These are phyloP conservation scores for Pontederia paniculata DNA, from an alignment of 176 grass and related monocot species.

Conservation along the genomic window DNA sequence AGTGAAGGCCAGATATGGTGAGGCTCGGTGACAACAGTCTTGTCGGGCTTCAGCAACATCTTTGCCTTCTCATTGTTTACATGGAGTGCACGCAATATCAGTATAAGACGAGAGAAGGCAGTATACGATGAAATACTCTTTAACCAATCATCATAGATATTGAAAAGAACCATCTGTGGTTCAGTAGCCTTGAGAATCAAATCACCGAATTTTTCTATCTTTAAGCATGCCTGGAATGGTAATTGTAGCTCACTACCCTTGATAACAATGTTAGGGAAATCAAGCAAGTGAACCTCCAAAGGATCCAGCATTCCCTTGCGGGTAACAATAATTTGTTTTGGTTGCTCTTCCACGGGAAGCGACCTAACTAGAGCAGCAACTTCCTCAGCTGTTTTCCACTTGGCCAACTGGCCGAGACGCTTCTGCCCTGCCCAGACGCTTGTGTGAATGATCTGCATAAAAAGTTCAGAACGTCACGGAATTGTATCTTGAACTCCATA, in stretches of 20 bases:
- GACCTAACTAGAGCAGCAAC: slow-evolving; percentile 94
- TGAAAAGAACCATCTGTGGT: slow-evolving; percentile 95
- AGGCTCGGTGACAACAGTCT: slow-evolving; percentile 86
- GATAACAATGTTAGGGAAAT: slow-evolving; percentile 96
- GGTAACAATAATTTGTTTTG: slow-evolving; percentile 97
- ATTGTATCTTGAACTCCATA: neutral
- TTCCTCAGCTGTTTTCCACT: slow-evolving; percentile 99
- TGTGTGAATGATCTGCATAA: slow-evolving; percentile 86
- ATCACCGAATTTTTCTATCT: slow-evolving; percentile 99
- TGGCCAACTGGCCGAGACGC: slow-evolving; percentile 89
- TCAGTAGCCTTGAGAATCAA: slow-evolving; percentile 95
- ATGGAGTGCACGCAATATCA: slow-evolving; percentile 89
- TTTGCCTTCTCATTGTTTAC: slow-evolving; percentile 99
- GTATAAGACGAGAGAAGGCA: slow-evolving; percentile 82
- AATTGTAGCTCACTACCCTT: slow-evolving; percentile 96
- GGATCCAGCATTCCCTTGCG: slow-evolving; percentile 98
- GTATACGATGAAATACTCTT: slow-evolving; percentile 99
- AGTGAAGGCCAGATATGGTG: slow-evolving; percentile 95
- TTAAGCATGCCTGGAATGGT: slow-evolving; percentile 96
- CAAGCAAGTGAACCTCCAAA: slow-evolving; percentile 92
- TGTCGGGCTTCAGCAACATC: slow-evolving; percentile 96
- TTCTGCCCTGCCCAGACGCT: slow-evolving; percentile 99
- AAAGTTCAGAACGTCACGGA: neutral
- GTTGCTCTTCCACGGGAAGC: slow-evolving; percentile 91
- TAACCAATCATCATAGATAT: slow-evolving; percentile 99